Evolutionary conservation across 192 early-diverging fungal species (phyloP).

Genomic region (Backusella westeae): DNA sequence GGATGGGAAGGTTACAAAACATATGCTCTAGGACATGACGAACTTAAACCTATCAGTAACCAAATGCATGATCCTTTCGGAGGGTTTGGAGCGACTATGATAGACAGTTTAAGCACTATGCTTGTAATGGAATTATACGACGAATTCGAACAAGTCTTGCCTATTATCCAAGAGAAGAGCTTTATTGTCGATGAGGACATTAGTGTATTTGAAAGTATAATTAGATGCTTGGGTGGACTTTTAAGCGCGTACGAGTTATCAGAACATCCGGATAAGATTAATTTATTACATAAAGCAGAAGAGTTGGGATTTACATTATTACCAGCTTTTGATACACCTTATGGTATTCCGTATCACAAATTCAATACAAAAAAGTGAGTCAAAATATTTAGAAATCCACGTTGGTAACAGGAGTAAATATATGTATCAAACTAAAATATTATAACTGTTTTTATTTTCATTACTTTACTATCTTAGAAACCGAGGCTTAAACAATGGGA

Average conservation of each 20-base stretch:
- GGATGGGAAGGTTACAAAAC: constrained; percentile 76
- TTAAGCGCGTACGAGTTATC: constrained; percentile 83
- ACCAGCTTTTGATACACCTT: constrained; percentile 66
- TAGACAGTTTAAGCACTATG: constrained; percentile 85
- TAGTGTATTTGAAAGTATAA: constrained; percentile 81
- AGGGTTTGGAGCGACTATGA: constrained; percentile 65
- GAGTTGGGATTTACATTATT: constrained; percentile 64
- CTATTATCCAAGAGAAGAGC: constrained; percentile 42
- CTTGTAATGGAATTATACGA: constrained; percentile 77
- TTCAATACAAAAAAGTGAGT: constrained; percentile 44
- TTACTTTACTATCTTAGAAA: background rate
- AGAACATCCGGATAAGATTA: constrained; percentile 26
- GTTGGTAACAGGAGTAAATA: background rate
- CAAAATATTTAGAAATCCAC: background rate
- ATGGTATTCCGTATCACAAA: constrained; percentile 59
- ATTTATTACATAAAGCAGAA: constrained; percentile 64
- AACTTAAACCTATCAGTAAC: constrained; percentile 41
- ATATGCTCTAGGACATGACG: constrained; percentile 77
- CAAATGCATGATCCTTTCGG: constrained; percentile 31
- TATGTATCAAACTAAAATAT: background rate
- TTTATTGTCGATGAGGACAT: constrained; percentile 34
- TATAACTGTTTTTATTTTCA: background rate
- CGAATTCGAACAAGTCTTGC: constrained; percentile 63
- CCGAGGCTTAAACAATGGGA: background rate
- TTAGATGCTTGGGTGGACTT: constrained; percentile 74